Evolutionary conservation across 75 land plant genomes (phyloP), one percentile per base, ranked within the genome.

Genomic region (Cunninghamia lanceolata): DNA sequence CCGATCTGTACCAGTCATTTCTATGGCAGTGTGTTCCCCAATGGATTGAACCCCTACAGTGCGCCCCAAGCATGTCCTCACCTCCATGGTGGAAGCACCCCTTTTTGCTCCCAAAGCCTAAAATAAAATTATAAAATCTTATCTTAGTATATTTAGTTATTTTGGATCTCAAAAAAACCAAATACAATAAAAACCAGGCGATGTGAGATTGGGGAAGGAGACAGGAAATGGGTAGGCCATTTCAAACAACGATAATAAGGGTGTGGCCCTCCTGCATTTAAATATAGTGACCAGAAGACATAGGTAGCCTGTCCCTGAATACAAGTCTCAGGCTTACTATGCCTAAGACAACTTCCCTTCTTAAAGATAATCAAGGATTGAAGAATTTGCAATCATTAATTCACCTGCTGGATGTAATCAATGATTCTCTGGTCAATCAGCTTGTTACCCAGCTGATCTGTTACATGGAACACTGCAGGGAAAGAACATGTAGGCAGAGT

Each of bases 401-500:
- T 78, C 86, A 94, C 96, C 94, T 94, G 89, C 79, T 96, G 89
- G 32, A 96, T 92, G 30, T 90, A 87, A 30, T 93, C 89, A 8
- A 93, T 89, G 59, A 92, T 90, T 52, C 87, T 90, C 42, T 87
- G 85, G 63, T 95, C 93, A 1, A 90, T 91, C 36, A 96, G 87
- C 63, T 95, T 96, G 82, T 91, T 89, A 15, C 98, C 96, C 40
- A 88, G 36, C 83, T 94, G 86, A 86, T 94, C 98, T 21, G 93
- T 96, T 28, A 97, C 98, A 92, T 97, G 96, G 88, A 97, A 97
- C 50, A 97, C 98, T 97, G 96, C 87, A 89, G 68, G 9, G 63
- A 10, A 56, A 56, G 52, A 32, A 35, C 87, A 83, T 83, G 35
- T 16, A 83, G n/a, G 52, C 52, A 17, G 25, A 50, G 53, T 53